A percentile compares a stretch with the other conserved stretches of the same genome.
Evolutionary conservation across 2,329 filamentous ascomycete species (phyloP).

Genomic region (Pseudogymnoascus sp.): DNA sequence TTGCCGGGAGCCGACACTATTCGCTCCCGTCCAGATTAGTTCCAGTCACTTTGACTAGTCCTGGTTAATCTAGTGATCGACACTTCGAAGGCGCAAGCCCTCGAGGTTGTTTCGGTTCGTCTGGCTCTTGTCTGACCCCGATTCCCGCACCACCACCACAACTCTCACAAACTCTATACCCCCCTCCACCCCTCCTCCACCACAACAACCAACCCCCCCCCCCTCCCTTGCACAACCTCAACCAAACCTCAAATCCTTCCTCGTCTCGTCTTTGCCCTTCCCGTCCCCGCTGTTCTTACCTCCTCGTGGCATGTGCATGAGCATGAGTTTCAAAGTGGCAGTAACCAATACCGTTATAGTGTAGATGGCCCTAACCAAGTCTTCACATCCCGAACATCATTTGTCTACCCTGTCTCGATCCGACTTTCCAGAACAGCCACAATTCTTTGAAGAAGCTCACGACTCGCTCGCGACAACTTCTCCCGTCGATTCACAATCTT

Average conservation of each 20-base stretch:
- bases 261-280: neutral
- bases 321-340: neutral
- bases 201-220: neutral
- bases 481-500: neutral
- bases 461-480: neutral
- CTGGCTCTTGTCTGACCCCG: neutral
- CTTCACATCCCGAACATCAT: slow-evolving; percentile 2
- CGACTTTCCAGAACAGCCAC: neutral
- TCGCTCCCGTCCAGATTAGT: neutral
- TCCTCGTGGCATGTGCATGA: slow-evolving; percentile 4
- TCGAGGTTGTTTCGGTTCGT: neutral
- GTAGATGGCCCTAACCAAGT: slow-evolving; percentile 10
- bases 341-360: slow-evolving; percentile 7
- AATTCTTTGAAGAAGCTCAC: neutral
- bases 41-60: neutral
- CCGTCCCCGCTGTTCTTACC: neutral
- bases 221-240: neutral
- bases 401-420: neutral
- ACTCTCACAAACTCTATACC: neutral
- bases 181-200: too few species aligned
- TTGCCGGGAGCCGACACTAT: neutral
- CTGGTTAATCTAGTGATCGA: neutral
- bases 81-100: neutral
- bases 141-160: neutral
- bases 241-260: neutral